Conservation (phyloP, 2,329 filamentous ascomycete species). For the Lachnellula suecica region DNA sequence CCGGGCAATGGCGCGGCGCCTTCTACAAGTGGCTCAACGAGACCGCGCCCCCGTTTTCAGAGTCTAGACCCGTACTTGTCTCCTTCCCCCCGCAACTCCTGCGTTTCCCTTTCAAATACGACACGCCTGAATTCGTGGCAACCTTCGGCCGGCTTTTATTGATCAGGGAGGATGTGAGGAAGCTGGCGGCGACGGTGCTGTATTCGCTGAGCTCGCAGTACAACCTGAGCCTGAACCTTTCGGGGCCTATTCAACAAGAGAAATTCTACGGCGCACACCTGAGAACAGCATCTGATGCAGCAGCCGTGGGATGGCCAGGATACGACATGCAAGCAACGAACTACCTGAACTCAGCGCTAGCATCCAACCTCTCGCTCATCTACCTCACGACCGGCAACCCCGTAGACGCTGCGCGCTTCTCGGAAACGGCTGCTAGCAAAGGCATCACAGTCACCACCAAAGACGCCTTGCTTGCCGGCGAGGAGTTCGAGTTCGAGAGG, state of each 20-base stretch:
- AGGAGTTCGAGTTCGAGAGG: slow-evolving; percentile 6
- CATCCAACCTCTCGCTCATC: slow-evolving; percentile 29
- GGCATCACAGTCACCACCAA: slow-evolving; percentile 39
- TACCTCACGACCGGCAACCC: slow-evolving; percentile 43
- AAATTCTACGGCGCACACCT: slow-evolving; percentile 38
- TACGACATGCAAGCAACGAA: slow-evolving; percentile 34
- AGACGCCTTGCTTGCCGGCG: slow-evolving; percentile 37
- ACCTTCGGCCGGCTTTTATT: slow-evolving; percentile 41
- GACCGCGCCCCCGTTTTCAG: not conserved
- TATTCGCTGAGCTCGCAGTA: slow-evolving; percentile 29
- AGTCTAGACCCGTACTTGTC: not conserved
- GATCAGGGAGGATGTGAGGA: slow-evolving; percentile 39
- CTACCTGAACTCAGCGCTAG: slow-evolving; percentile 33
- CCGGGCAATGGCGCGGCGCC: not conserved
- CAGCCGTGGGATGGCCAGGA: slow-evolving; percentile 33
- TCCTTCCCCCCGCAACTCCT: not conserved
- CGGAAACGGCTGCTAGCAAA: slow-evolving; percentile 33
- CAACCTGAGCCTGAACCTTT: slow-evolving; percentile 1
- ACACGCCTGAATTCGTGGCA: slow-evolving; percentile 42
- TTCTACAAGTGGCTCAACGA: slow-evolving; percentile 5
- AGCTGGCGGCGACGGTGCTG: slow-evolving; percentile 32
- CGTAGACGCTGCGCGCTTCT: slow-evolving; percentile 36
- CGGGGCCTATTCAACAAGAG: not conserved
- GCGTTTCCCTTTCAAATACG: slow-evolving; percentile 39
- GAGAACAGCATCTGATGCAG: slow-evolving; percentile 35